Evolutionary conservation across 2,329 filamentous ascomycete species (phyloP), one percentile per base, ranked within the genome.

Genomic region (Geosmithia morbida): DNA sequence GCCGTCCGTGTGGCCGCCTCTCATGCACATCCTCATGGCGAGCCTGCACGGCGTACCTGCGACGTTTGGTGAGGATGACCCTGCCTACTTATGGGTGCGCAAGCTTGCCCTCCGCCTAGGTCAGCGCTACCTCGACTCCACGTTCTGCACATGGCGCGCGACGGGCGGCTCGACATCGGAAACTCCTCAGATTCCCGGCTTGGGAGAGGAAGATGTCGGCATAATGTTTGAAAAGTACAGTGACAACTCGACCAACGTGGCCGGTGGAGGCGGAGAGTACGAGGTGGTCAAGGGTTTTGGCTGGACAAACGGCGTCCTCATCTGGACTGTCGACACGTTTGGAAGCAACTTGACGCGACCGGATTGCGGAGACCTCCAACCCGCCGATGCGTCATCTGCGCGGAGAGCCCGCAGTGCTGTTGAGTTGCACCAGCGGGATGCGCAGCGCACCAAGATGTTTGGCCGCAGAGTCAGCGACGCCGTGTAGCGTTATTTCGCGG

Each of bases 151-250:
- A 0, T 84, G 80, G 81, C 77, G 72, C 49, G 75, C 76, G 6
- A 84, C 81, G 0, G 81, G 81, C 19, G 81, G 80, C 3, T 69
- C 72, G 2, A 83, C 79, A 0, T 65, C 66, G 11, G 61, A 67
- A 51, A 70, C 66, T 41, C 72, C 72, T 29, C 72, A 67, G 57
- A 65, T 80, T 47, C 58, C 60, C 16, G 73, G 73, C 1, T 58
- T 74, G 1, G 55, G 61, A 0, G 55, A 65, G 1, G 54, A 64
- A 7, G 62, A 67, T 18, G 61, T 61, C 7, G 81, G 81, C 19
- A 76, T 75, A 57, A 83, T 85, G 67, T 85, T 84, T 57, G 81
- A 85, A 59, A 84, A 84, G 67, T 84, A 84, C 56, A 67, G 66
- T 13, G 76, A 81, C 53, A 74, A 73, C 48, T 62, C 72, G 7